phyloP scores from a whole-genome alignment of 495 filamentous ascomycete genomes.

The Hypoxylon perforatum region DNA sequence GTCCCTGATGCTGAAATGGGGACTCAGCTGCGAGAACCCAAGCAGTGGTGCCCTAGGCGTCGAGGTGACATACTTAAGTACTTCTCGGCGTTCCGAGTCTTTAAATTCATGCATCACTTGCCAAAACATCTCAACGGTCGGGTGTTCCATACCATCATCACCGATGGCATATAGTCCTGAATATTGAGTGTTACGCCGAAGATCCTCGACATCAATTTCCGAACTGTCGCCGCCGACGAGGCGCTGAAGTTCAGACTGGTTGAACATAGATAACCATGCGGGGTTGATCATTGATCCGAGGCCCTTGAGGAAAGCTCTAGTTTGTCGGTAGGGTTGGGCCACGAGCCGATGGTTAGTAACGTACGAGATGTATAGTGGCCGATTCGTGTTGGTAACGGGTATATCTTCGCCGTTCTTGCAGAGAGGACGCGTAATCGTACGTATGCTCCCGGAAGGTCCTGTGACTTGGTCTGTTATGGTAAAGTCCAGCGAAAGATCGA shows the following conservation, averaged over 20 bases:
- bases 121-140: constrained; percentile 90
- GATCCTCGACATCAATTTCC: constrained; percentile 87
- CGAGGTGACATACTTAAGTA: constrained; percentile 95
- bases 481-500: constrained; percentile 86
- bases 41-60: constrained; percentile 92
- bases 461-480: constrained; percentile 84
- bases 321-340: constrained; percentile 79
- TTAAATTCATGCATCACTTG: constrained; percentile 80
- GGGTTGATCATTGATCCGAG: constrained; percentile 90
- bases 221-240: constrained; percentile 87
- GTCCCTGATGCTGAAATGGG: constrained; percentile 90
- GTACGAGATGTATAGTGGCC: constrained; percentile 92
- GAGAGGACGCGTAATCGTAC: constrained; percentile 76
- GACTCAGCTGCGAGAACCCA: constrained; percentile 87
- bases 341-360: constrained; percentile 88
- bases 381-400: constrained; percentile 89
- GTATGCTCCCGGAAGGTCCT: constrained; percentile 58
- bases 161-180: constrained; percentile 88
- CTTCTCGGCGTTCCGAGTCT: constrained; percentile 81
- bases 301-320: constrained; percentile 85
- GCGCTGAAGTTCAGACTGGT: constrained; percentile 91
- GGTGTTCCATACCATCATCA: constrained; percentile 86
- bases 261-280: constrained; percentile 97
- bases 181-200: constrained; percentile 87
- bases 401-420: constrained; percentile 78